phyloP scores from a whole-genome alignment of 108 stramenopile genomes.

The Cyclotella choctawhatcheeana region DNA sequence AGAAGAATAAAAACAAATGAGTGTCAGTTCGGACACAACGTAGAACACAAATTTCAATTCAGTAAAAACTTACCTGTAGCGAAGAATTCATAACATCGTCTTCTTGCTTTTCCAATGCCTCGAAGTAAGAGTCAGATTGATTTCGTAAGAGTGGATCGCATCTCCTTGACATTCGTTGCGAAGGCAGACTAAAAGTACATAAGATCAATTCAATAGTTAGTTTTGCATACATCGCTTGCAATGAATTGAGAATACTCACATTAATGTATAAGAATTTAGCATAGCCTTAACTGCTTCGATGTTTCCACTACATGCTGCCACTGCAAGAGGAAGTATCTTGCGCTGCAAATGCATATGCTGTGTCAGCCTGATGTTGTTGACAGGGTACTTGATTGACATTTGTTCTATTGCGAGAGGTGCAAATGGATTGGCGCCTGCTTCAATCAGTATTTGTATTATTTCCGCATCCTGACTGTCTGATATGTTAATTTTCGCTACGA shows the following conservation, averaged over 20 bases:
- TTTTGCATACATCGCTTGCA: too few relatives aligned
- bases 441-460: conserved; percentile 31
- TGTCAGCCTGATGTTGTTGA: not conserved
- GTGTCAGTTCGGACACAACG: not conserved
- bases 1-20: not conserved
- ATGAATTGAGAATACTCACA: too few relatives aligned
- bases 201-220: too few relatives aligned
- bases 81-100: conserved; percentile 31
- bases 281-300: conserved; percentile 25
- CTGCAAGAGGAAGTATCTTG: conserved; percentile 19
- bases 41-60: too few relatives aligned
- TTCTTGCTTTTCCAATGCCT: conserved; percentile 17
- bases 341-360: not conserved
- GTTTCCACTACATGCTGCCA: conserved; percentile 28
- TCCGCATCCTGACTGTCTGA: conserved; percentile 3
- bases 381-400: not conserved
- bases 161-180: conserved; percentile 34
- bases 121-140: conserved; percentile 36
- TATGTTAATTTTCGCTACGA: conserved; percentile 5
- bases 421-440: conserved; percentile 38
- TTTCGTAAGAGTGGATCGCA: conserved; percentile 60
- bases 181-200: not conserved
- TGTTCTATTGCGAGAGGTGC: conserved; percentile 1
- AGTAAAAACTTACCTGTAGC: conserved; percentile 26
- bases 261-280: conserved; percentile 38